phyloP scores from a whole-genome alignment of 163 green algal genomes.

The Scenedesmus sp. region DNA sequence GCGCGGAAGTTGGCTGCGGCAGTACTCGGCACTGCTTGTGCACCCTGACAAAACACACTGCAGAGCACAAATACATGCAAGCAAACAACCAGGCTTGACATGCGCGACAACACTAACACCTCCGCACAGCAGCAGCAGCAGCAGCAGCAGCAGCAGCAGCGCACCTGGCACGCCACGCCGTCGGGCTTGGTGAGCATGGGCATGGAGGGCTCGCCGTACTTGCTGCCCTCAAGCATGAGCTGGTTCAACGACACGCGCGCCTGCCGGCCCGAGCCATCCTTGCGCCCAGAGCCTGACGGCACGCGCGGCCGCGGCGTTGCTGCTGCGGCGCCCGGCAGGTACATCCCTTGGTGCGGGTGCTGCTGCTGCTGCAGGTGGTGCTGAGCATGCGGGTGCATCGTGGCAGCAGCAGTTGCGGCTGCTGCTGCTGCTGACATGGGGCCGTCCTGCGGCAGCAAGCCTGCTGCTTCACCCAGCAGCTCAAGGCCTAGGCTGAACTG shows the following conservation, averaged over 20 bases:
- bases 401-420: not conserved
- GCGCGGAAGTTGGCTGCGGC: too few relatives aligned
- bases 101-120: not conserved
- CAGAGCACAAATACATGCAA: too few relatives aligned
- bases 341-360: not conserved
- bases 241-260: not conserved
- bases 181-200: not conserved
- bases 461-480: constrained; percentile 30
- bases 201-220: not conserved
- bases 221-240: not conserved
- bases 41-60: too few relatives aligned
- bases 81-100: too few relatives aligned
- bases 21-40: too few relatives aligned
- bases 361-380: not conserved
- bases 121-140: too few relatives aligned
- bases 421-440: not conserved
- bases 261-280: not conserved
- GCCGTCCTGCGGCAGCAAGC: not conserved
- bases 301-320: not conserved
- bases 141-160: too few relatives aligned
- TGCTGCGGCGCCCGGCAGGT: not conserved
- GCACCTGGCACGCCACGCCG: not conserved
- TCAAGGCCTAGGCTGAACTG: constrained; percentile 13
- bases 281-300: not conserved
- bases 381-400: not conserved